Percentiles rank a stretch among this genome's conserved stretches.
These are phyloP conservation scores for Moesziomyces sp. DNA, from an alignment of 1,284 basidiomycete species.

Conservation along the genomic window DNA sequence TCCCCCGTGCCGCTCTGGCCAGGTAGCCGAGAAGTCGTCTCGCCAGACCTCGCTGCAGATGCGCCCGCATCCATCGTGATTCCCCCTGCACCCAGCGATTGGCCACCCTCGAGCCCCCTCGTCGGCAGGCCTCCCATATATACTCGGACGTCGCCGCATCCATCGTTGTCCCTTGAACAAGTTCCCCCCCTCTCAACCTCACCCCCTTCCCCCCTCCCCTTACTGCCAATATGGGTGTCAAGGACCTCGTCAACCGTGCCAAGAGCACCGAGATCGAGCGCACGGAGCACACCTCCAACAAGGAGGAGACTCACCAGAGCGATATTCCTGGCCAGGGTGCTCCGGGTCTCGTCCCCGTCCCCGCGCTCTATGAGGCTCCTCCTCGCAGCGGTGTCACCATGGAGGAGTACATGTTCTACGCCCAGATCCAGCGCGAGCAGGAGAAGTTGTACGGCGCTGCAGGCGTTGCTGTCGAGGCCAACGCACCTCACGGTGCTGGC, in stretches of 20 bases:
- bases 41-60: too few relatives aligned
- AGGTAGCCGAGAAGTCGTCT: too few relatives aligned
- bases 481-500: conserved; percentile 21
- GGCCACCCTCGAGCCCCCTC: too few relatives aligned
- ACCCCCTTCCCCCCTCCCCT: not conserved
- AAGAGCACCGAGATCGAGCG: conserved; percentile 37
- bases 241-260: conserved; percentile 18
- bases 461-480: conserved; percentile 27
- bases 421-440: conserved; percentile 44
- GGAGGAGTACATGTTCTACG: conserved; percentile 51
- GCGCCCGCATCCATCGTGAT: too few relatives aligned
- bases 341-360: conserved; percentile 32
- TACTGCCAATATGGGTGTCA: conserved; percentile 25
- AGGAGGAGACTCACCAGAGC: conserved; percentile 41
- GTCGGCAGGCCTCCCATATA: not conserved
- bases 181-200: not conserved
- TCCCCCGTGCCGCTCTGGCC: too few relatives aligned
- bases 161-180: not conserved
- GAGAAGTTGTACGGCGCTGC: conserved; percentile 36
- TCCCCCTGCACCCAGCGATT: too few relatives aligned
- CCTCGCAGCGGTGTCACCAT: conserved; percentile 15
- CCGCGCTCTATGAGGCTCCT: conserved; percentile 34
- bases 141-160: not conserved
- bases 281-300: conserved; percentile 33
- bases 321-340: conserved; percentile 40